Percentiles rank a stretch among this genome's conserved stretches.
phyloP scores from a whole-genome alignment of 352 stramenopile genomes.

The Phytophthora citrophthora region DNA sequence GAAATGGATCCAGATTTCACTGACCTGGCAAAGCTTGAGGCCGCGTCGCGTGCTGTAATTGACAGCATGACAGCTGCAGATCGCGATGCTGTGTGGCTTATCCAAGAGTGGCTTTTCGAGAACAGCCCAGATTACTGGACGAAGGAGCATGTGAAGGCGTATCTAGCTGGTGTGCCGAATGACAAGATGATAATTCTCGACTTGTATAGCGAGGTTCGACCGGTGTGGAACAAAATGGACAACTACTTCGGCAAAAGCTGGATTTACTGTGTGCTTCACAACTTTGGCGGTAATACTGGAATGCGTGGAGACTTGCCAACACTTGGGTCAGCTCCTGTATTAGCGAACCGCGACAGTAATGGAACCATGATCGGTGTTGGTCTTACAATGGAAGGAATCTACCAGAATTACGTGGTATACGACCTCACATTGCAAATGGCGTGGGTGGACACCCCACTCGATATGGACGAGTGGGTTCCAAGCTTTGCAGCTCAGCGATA shows the following conservation, averaged over 20 bases:
- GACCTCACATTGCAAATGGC: slow-evolving; percentile 79
- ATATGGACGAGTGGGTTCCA: slow-evolving; percentile 50
- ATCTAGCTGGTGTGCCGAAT: slow-evolving; percentile 56
- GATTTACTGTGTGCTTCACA: slow-evolving; percentile 87
- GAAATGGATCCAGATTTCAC: slow-evolving; percentile 79
- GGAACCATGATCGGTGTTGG: slow-evolving; percentile 80
- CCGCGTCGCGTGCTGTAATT: slow-evolving; percentile 68
- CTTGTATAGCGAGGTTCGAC: slow-evolving; percentile 75
- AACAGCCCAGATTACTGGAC: slow-evolving; percentile 64
- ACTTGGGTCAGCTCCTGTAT: slow-evolving; percentile 52
- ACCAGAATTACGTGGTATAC: slow-evolving; percentile 89
- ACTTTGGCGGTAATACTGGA: slow-evolving; percentile 80
- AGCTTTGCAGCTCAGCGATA: slow-evolving; percentile 62
- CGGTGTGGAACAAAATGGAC: slow-evolving; percentile 76
- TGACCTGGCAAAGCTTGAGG: slow-evolving; percentile 46
- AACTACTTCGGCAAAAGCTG: slow-evolving; percentile 85
- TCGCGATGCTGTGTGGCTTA: slow-evolving; percentile 80
- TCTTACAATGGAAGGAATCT: slow-evolving; percentile 86
- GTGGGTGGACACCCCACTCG: slow-evolving; percentile 54
- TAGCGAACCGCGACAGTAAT: slow-evolving; percentile 42
- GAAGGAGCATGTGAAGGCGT: slow-evolving; percentile 60
- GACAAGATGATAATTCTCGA: slow-evolving; percentile 80
- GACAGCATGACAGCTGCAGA: slow-evolving; percentile 74
- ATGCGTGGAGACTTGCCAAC: slow-evolving; percentile 78
- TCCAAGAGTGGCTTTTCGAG: slow-evolving; percentile 85